These are phyloP conservation scores for Vicia villosa DNA, from an alignment of 306 rosid species.

Conservation along the genomic window DNA sequence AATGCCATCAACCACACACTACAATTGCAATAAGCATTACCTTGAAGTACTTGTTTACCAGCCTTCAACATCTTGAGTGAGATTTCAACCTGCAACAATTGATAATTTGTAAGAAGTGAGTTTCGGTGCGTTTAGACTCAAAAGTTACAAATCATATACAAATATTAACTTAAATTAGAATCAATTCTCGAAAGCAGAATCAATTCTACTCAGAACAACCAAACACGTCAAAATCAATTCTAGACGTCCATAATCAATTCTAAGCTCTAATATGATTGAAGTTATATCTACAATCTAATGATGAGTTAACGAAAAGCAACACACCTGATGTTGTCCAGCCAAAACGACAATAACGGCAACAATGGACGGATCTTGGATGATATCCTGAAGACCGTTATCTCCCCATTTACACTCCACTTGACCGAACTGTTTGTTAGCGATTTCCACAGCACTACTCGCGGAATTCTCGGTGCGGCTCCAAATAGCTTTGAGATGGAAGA, in stretches of 20 bases:
- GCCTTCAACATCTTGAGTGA: slow-evolving; percentile 77
- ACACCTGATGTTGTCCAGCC: slow-evolving; percentile 92
- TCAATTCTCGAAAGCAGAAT: too few relatives aligned
- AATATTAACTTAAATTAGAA: too few relatives aligned
- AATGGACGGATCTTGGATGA: slow-evolving; percentile 61
- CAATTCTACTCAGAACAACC: too few relatives aligned
- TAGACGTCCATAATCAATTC: too few relatives aligned
- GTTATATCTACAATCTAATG: not conserved
- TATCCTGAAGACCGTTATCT: slow-evolving; percentile 70
- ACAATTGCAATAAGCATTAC: slow-evolving; percentile 43
- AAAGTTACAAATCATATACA: too few relatives aligned
- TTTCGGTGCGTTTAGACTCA: too few relatives aligned
- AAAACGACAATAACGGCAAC: slow-evolving; percentile 86
- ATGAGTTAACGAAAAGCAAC: not conserved
- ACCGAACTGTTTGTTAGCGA: slow-evolving; percentile 58
- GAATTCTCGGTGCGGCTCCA: slow-evolving; percentile 96
- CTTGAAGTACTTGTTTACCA: slow-evolving; percentile 96
- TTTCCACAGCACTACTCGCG: slow-evolving; percentile 64
- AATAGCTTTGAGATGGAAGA: slow-evolving; percentile 67
- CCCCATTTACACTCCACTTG: slow-evolving; percentile 75
- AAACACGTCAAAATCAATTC: too few relatives aligned
- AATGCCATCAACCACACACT: not conserved
- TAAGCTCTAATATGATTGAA: not conserved
- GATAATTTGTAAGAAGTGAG: not conserved
- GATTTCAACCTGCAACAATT: slow-evolving; percentile 65